Conservation (phyloP, 768 basidiomycete genomes). For the Phylloporus sp. region DNA sequence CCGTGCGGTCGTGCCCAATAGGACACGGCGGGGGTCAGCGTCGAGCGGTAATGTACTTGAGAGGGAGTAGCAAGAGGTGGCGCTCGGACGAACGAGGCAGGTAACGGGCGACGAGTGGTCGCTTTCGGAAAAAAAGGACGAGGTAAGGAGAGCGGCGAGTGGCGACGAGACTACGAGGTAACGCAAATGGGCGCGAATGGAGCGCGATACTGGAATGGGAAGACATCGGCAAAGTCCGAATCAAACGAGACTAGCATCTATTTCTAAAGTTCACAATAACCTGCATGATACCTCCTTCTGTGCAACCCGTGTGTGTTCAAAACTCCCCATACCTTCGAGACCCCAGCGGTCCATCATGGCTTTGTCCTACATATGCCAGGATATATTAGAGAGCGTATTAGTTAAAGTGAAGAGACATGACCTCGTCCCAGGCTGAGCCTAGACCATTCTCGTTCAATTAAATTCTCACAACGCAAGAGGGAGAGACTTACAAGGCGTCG, state of each 20-base stretch:
- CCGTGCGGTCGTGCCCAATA: no score
- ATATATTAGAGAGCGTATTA: background rate
- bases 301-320: conserved; percentile 65
- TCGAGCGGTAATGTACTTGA: no score
- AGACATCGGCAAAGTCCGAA: conserved; percentile 25
- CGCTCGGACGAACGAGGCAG: no score
- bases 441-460: conserved; percentile 9
- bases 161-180: no score
- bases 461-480: background rate
- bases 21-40: no score
- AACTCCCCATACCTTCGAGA: conserved; percentile 84
- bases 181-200: no score
- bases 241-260: no score
- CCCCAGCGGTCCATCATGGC: conserved; percentile 94
- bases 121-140: no score
- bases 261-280: background rate
- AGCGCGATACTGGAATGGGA: background rate
- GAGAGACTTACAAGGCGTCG: conserved; percentile 77
- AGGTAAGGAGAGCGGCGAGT: no score
- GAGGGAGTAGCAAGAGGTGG: no score
- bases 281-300: conserved; percentile 42
- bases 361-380: conserved; percentile 58
- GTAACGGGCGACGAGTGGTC: no score
- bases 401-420: conserved; percentile 23
- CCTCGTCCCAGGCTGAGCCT: conserved; percentile 95